A percentile compares a stretch with the other conserved stretches of the same genome.
phyloP scores from a whole-genome alignment of 2,329 filamentous ascomycete genomes.

The Talaromyces sp. region DNA sequence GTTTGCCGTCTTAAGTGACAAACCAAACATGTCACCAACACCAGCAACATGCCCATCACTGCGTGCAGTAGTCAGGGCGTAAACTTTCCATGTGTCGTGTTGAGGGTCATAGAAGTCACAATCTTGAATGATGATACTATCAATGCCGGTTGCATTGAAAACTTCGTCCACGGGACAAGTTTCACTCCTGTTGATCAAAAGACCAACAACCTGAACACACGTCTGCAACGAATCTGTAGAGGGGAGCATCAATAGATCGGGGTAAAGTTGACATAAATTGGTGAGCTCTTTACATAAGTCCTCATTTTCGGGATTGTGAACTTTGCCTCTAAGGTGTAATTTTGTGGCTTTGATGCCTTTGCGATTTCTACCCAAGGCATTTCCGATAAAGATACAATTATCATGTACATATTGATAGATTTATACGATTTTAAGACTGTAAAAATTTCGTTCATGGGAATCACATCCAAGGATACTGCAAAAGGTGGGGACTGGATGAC shows the following conservation, averaged over 20 bases:
- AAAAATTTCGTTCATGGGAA: too few relatives aligned
- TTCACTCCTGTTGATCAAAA: slow-evolving; percentile 15
- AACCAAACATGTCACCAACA: slow-evolving; percentile 17
- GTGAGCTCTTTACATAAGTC: slow-evolving; percentile 7
- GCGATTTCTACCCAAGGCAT: slow-evolving; percentile 5
- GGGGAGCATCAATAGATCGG: neutral
- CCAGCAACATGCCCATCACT: slow-evolving; percentile 11
- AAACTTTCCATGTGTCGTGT: slow-evolving; percentile 12
- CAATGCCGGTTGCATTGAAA: slow-evolving; percentile 9
- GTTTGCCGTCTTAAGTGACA: slow-evolving; percentile 11
- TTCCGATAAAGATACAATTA: neutral
- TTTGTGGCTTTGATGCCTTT: slow-evolving; percentile 13
- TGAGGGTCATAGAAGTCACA: slow-evolving; percentile 8
- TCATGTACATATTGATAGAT: too few relatives aligned
- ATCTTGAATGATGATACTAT: slow-evolving; percentile 15
- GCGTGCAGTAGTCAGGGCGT: slow-evolving; percentile 9
- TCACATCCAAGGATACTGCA: neutral
- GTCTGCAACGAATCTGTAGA: neutral
- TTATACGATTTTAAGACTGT: too few relatives aligned
- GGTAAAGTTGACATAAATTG: neutral
- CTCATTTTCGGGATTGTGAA: slow-evolving; percentile 15
- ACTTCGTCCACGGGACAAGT: slow-evolving; percentile 14
- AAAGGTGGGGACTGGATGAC: neutral
- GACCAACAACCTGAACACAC: slow-evolving; percentile 11
- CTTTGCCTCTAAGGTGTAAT: slow-evolving; percentile 13